Conservation (phyloP, 2,329 filamentous ascomycete species). For the Elsinoe arachidis region DNA sequence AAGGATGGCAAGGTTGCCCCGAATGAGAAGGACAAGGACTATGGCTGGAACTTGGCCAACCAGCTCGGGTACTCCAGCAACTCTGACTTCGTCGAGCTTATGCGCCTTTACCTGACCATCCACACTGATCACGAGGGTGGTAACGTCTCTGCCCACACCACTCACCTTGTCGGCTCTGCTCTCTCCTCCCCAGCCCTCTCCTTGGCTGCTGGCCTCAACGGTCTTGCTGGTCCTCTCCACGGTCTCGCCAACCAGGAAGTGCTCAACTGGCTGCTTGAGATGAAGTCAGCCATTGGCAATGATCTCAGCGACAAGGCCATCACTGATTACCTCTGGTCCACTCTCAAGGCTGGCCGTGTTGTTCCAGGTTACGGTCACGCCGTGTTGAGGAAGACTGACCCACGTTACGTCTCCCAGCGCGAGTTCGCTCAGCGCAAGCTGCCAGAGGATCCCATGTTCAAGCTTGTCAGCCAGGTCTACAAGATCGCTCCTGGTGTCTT, state of each 20-base stretch:
- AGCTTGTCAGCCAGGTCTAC: slow-evolving; percentile 99
- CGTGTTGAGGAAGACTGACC: slow-evolving; percentile 98
- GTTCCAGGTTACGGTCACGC: slow-evolving; percentile 98
- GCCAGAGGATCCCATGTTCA: slow-evolving; percentile 98
- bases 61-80: slow-evolving; percentile 95
- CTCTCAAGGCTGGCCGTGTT: slow-evolving; percentile 89
- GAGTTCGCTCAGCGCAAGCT: slow-evolving; percentile 91
- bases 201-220: slow-evolving; percentile 91
- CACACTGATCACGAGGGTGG: slow-evolving; percentile 99
- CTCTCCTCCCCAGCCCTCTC: slow-evolving; percentile 97
- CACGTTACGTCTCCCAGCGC: slow-evolving; percentile 96
- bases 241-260: slow-evolving; percentile 99
- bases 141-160: slow-evolving; percentile 97
- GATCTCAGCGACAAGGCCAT: slow-evolving; percentile 95
- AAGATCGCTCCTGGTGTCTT: slow-evolving; percentile 97
- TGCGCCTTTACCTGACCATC: slow-evolving; percentile 98
- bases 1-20: slow-evolving; percentile 97
- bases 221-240: slow-evolving; percentile 95
- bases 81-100: slow-evolving; percentile 93
- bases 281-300: slow-evolving; percentile 91
- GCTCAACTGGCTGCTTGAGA: slow-evolving; percentile 96
- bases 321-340: slow-evolving; percentile 97
- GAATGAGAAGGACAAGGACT: slow-evolving; percentile 98
- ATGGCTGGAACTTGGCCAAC: slow-evolving; percentile 98
- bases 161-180: slow-evolving; percentile 91